A percentile compares a stretch with the other conserved stretches of the same genome.
Evolutionary conservation across 768 basidiomycete species (phyloP).

Genomic region (Thelephora aurantiotincta): DNA sequence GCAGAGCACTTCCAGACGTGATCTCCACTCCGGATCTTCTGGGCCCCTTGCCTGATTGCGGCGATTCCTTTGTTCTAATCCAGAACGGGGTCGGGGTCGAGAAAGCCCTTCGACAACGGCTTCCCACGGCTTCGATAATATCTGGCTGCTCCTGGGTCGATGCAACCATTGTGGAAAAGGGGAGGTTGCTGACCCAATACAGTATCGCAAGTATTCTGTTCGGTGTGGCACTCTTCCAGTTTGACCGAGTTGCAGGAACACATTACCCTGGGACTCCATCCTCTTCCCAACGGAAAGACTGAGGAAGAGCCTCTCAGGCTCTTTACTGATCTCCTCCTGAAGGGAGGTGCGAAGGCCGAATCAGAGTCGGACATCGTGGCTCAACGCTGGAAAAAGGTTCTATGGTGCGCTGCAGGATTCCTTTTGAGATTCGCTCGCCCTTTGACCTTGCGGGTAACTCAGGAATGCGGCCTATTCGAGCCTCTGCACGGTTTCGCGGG

Average conservation of each 20-base stretch:
- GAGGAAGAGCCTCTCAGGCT: conserved; percentile 7
- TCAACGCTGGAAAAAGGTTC: conserved; percentile 17
- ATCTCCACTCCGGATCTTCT: conserved; percentile 13
- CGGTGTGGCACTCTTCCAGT: not conserved
- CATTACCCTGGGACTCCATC: conserved; percentile 17
- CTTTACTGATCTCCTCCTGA: conserved; percentile 10
- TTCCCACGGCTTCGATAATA: conserved; percentile 10
- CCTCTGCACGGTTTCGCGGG: conserved; percentile 15
- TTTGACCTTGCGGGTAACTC: not conserved
- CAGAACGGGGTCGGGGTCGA: conserved; percentile 23
- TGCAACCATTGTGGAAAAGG: conserved; percentile 15
- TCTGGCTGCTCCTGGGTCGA: conserved; percentile 23
- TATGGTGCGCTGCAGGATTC: conserved; percentile 11
- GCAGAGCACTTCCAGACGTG: conserved; percentile 11
- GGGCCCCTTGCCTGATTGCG: conserved; percentile 10
- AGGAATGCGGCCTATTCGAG: conserved; percentile 21
- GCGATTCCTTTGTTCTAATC: conserved; percentile 16
- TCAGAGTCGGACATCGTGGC: conserved; percentile 14
- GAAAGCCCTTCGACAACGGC: conserved; percentile 8
- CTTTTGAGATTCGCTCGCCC: not conserved
- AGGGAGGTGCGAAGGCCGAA: conserved; percentile 12
- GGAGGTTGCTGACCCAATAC: conserved; percentile 13
- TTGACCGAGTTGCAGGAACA: conserved; percentile 9
- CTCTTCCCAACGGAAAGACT: conserved; percentile 1
- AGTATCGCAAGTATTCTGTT: conserved; percentile 7